Base-by-base conservation (phyloP, 2,329 filamentous ascomycete genomes). In the Ophiostoma australiae region DNA sequence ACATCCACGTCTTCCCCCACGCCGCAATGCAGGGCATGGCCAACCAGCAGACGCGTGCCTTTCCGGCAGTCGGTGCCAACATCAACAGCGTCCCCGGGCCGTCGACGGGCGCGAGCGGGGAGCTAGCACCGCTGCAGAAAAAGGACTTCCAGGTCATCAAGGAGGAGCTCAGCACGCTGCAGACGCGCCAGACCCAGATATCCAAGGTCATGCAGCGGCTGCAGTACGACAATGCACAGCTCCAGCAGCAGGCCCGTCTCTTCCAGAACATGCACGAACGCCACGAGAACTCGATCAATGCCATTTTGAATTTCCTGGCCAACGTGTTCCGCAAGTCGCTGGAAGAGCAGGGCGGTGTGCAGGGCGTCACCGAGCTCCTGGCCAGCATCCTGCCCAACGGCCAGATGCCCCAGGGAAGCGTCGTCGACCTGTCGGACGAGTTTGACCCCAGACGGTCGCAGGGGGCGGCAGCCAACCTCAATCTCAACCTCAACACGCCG, bases 261-360 rank as follows among this genome's bases (percentile, higher is more conserved):
- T 97, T 97, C 78, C 94, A 98, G 79, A 91, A 88, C 72, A 89
- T 97, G 78, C 94, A 98, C 77, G 93, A 94, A 75, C 90, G 95
- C n/a, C 95, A 99, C 77, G 95, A 99, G 78, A 97, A 94, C 78
- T 97, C 94, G 0, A 98, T 99, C 80, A 98, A 97, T 77, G 94
- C 94, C n/a, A 98, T 99, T 73, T 85, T 99, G 61, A 97, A 94
- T 68, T 98, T 99, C 79, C 85, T 99, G 27, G 95, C 94, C 66
- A 98, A 96, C 15, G 94, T 99, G 61, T 99, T 98, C 81, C 91
- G 97, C 74, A 91, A 96, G 77, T 97, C 93, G 74, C 82, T 99
- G 68, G 94, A 97, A 78, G 92, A 94, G 48, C 91, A 94, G 76
- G 89, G 89, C 41, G 86, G 87, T 23, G 84, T 87, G 1, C 88